Conservation (phyloP, 495 filamentous ascomycete genomes). For the Lineolata rhizophorae region DNA sequence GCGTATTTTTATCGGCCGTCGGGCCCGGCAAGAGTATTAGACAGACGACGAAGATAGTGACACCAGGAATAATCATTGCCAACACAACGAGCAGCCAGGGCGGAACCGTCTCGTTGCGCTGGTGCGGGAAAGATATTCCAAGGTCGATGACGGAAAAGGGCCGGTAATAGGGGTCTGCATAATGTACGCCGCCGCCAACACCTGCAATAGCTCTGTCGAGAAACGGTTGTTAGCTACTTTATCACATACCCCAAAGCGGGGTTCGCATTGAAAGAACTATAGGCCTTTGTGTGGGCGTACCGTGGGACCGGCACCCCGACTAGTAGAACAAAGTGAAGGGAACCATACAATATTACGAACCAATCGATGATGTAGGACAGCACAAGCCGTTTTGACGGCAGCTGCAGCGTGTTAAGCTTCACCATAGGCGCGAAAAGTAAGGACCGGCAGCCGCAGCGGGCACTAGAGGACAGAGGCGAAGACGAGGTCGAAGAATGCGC, state of each 20-base stretch:
- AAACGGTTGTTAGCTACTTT: too few relatives aligned
- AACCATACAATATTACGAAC: conserved; percentile 14
- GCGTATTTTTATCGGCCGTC: conserved; percentile 9
- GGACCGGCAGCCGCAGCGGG: too few relatives aligned
- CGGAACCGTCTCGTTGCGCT: conserved; percentile 30
- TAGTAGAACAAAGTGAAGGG: too few relatives aligned
- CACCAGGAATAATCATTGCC: conserved; percentile 28
- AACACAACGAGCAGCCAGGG: conserved; percentile 26
- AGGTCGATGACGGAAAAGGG: conserved; percentile 29
- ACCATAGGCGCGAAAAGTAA: too few relatives aligned
- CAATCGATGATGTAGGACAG: conserved; percentile 20
- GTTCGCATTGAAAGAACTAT: too few relatives aligned
- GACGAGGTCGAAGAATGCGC: too few relatives aligned
- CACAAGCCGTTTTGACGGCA: conserved; percentile 16
- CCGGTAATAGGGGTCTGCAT: conserved; percentile 13
- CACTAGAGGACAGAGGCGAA: too few relatives aligned
- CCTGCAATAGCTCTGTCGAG: conserved; percentile 16
- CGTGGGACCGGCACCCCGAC: too few relatives aligned
- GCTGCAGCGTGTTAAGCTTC: conserved; percentile 4
- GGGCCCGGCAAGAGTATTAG: conserved; percentile 29
- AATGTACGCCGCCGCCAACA: conserved; percentile 14
- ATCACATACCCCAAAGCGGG: too few relatives aligned
- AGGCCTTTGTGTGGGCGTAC: too few relatives aligned
- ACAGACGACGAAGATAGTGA: conserved; percentile 26
- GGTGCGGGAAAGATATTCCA: conserved; percentile 34